A percentile compares a stretch with the other conserved stretches of the same genome.
Conservation (phyloP, 2,329 filamentous ascomycete genomes). For the Pseudopithomyces chartarum region DNA sequence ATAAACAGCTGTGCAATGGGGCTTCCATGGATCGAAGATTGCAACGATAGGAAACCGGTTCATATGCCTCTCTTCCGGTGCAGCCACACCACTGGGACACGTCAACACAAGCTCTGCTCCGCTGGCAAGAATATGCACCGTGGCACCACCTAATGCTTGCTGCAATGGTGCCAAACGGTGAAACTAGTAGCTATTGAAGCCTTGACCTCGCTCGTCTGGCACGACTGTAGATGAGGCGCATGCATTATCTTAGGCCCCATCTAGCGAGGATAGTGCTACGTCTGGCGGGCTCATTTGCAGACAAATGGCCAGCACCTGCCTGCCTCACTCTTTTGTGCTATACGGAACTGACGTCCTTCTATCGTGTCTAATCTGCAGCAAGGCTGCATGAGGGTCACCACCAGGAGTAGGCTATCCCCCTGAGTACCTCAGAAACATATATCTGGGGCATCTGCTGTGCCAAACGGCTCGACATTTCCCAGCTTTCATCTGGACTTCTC, state of each 20-base stretch:
- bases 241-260: background rate
- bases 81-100: background rate
- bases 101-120: background rate
- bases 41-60: background rate
- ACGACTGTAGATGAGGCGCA: background rate
- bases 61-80: background rate
- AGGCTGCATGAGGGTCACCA: background rate
- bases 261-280: background rate
- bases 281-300: background rate
- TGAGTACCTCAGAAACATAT: background rate
- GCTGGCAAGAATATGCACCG: background rate
- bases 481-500: background rate
- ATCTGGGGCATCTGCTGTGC: background rate
- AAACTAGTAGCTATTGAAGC: background rate
- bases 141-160: background rate
- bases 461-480: background rate
- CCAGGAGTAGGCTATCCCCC: background rate
- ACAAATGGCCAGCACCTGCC: background rate
- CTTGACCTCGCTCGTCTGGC: background rate
- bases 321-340: background rate
- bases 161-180: background rate
- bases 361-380: background rate
- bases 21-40: background rate
- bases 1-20: background rate
- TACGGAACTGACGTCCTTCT: background rate